Base-by-base conservation (phyloP, 2,329 filamentous ascomycete species). In the Colletotrichum paranaense region DNA sequence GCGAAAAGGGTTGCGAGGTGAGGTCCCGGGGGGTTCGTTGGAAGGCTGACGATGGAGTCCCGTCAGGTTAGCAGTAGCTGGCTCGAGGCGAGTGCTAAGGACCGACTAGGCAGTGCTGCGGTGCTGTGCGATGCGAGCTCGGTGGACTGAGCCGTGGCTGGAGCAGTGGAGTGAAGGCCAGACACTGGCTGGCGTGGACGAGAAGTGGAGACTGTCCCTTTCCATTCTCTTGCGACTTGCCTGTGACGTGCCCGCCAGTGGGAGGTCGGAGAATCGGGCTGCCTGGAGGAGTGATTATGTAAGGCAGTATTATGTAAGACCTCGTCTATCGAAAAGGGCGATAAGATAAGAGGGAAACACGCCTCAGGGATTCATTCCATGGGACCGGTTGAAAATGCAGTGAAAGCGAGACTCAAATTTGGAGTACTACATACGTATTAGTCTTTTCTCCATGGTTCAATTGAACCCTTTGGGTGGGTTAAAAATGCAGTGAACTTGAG, bases 11-110 rank as follows among this genome's bases (percentile, higher is more conserved):
- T 53, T 60, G 55, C 26, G 30, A 49, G 32, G 60, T 24, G 24
- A 46, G 56, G 42, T 49, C 49, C 26, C n/a, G 57, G 30, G 38
- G 28, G 26, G 19, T 63, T 19, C 49, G 46, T 49, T 35, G 55
- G 7, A 62, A 65, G 67, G 66, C 60, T 70, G 70, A 73, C 70
- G 67, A 69, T 52, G 22, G 56, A 64, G 62, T n/a, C 28, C 42
- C 19, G 42, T 49, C 42, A 49, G 19, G 42, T 49, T 49, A 22
- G 42, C 42, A 49, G 42, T 49, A 46, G 49, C 57, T 62, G 46
- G 62, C 28, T 46, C 32, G 28, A 56, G 55, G 62, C 59, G 57
- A 59, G 42, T 46, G 63, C 62, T 22, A 35, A 16, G 52, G 52
- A 57, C 28, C 30, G n/a, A 35, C 24, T 49, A 16, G 32, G 60